Evolutionary conservation across 2,329 filamentous ascomycete species (phyloP), one percentile per base, ranked within the genome.

Genomic region (Aureobasidium pullulans): DNA sequence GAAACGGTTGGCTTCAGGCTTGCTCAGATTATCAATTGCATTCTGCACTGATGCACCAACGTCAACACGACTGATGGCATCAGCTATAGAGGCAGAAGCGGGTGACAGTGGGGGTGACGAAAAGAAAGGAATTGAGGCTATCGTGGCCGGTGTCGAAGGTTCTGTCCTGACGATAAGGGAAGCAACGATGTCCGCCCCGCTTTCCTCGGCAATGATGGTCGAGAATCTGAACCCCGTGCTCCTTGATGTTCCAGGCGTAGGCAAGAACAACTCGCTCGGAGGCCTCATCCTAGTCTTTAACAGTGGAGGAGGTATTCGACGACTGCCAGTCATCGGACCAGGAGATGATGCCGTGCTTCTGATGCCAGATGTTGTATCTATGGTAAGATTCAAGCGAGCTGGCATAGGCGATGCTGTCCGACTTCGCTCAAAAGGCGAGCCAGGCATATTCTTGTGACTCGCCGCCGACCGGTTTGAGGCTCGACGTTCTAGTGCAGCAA

Each of bases 211-310:
- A 5, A 57, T 47, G 15, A 47, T 19, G 1, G 42, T 47, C 3
- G 53, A 57, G 34, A 57, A 57, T 16, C 42, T 46, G 10, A 57
- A 57, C 8, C 53, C 53, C 16, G 16, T 40, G 9, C 32, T 47
- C 16, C 19, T 46, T 31, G 42, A 42, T 6, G 53, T 29, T 47
- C 9, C 5, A 6, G 48, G 50, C 13, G 58, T 48, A 29, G 58
- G 58, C n/a, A 60, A 29, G 11, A 60, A 60, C 23, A 60, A 16
- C 34, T 60, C 58, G 16, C 58, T 60, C 1, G 40, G 9, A 23
- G 58, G 58, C 28, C 58, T 56, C 47, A 46, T 46, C 39, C 46
- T 49, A 15, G 28, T 37, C 19, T 34, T 29, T 11, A 39, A 6
- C 1, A n/a, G 8, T 4, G 57, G 47, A 9, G 57, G 47, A 28